Evolutionary conservation across 768 basidiomycete species (phyloP), one percentile per base, ranked within the genome.

Genomic region (Panellus pusillus): DNA sequence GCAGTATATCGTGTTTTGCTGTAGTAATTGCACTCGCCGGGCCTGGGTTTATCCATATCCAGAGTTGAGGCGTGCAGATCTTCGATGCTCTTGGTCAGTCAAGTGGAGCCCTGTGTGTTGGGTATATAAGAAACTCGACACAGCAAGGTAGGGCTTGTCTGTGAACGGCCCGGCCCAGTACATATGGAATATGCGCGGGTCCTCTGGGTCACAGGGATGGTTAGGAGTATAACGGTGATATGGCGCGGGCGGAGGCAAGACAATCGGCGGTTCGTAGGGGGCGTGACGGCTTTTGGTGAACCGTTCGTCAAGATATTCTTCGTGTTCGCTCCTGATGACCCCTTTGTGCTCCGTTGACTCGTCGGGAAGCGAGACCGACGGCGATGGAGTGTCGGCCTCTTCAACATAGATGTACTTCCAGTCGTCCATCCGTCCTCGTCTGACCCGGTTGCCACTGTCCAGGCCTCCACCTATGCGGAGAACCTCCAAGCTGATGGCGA

Each of bases 101-200:
- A 83, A 67, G 63, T 96, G 86, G 20, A 99, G 77, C 15, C 89
- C 91, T 15, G 89, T 81, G 65, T 96, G 96, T 68, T 99, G 97
- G 3, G 96, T 97, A 74, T 86, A 98, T 35, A 98, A 79, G 79
- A 93, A 99, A n/a, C 95, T 98, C 28, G 95, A 77, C 36, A 98
- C 76, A 1, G 96, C 93, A 57, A 93, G 83, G 75, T 99, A 98
- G 2, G 97, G 96, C 69, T 98, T 98, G 77, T 99, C 97, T 12
- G 94, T 97, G 75, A 99, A 97, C 1, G 93, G 87, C 0, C 97
- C 96, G 2, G 96, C 91, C 96, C 97, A 98, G 78, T 97, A 99
- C 86, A 98, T 97, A 71, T 99, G 97, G 77, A 96, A 98, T 29
- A 98, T 70, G 31, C 90, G 83, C 9, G 93, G 89, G 64, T 89